Base-by-base conservation (phyloP, 768 basidiomycete genomes). In the Coprinopsis cinerea region DNA sequence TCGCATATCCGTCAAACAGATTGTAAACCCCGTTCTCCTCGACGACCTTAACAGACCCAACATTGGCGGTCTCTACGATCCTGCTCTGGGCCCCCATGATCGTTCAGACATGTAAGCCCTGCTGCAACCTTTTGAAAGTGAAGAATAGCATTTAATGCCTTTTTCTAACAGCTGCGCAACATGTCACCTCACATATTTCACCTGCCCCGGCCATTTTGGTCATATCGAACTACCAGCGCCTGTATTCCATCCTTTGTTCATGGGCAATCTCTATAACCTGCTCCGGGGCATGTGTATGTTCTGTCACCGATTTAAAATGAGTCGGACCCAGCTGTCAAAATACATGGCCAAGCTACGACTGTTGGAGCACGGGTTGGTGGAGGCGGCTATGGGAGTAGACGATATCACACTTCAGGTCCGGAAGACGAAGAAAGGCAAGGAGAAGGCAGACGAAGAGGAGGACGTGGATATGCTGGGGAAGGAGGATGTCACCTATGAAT, bases 131-230 rank as follows among this genome's bases (percentile, higher is more conserved):
- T 24, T 25, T 25, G 42, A 44, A 40, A 41, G 47, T 48, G n/a
- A n/a, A n/a, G n/a, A n/a, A n/a, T n/a, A n/a, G n/a, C 18, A 37
- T 32, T 39, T 5, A 48, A 53, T 59, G 44, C 59, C 54, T 58
- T 43, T 24, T 34, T 36, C 51, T 27, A 23, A 42, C 20, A 99
- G 95, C 52, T 99, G 96, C 65, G 74, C 87, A 55, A 96, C 96
- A 67, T 99, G 96, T 64, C 85, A 79, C 51, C 79, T 96, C 59
- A 89, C 83, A 41, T 95, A 92, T 61, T 98, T 86, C 70, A 85
- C 86, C 52, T 99, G 96, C 66, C 94, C 96, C 1, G 96, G 96
- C 15, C 96, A 99, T 67, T 99, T 88, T 68, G 96, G 96, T 18
- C 96, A 98, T 67, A 95, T 99, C 53, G 92, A 97, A 53, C 79